Conservation (phyloP, 2,329 filamentous ascomycete species). For the Huntiella decipiens region DNA sequence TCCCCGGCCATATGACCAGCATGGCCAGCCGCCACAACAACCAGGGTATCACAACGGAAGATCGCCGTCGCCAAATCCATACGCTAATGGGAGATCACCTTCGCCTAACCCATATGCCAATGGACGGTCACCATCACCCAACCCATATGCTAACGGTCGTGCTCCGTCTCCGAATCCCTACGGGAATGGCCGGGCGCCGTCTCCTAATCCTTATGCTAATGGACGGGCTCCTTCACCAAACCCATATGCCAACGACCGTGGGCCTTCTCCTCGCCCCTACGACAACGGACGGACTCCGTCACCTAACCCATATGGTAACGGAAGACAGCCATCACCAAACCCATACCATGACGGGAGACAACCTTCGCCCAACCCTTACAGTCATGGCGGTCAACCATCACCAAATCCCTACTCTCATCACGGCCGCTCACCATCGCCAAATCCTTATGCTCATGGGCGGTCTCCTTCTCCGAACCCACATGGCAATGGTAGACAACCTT, state of each 20-base stretch:
- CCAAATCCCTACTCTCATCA: constrained; percentile 5
- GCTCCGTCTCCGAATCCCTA: no score
- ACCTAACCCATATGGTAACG: not conserved
- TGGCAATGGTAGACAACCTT: constrained; percentile 1
- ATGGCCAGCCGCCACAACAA: not conserved
- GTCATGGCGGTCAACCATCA: not conserved
- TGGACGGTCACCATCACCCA: not conserved
- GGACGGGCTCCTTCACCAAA: constrained; percentile 5
- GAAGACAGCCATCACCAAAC: constrained; percentile 3
- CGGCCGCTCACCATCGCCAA: constrained; percentile 1
- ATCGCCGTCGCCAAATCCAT: constrained; percentile 5
- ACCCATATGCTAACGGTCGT: not conserved
- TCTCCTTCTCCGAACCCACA: constrained; percentile 1
- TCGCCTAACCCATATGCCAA: not conserved
- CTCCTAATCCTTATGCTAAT: no score
- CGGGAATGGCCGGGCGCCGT: no score
- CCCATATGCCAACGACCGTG: not conserved
- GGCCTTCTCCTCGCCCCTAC: not conserved
- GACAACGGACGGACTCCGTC: not conserved
- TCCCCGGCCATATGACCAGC: not conserved
- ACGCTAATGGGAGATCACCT: not conserved
- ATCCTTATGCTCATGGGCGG: not conserved
- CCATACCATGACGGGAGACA: not conserved
- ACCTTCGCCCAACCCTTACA: constrained; percentile 2
- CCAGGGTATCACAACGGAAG: not conserved